Evolutionary conservation across 2,329 filamentous ascomycete genomes (phyloP), one percentile per base, ranked within the genome.

Genomic region (Bertia moriformis): DNA sequence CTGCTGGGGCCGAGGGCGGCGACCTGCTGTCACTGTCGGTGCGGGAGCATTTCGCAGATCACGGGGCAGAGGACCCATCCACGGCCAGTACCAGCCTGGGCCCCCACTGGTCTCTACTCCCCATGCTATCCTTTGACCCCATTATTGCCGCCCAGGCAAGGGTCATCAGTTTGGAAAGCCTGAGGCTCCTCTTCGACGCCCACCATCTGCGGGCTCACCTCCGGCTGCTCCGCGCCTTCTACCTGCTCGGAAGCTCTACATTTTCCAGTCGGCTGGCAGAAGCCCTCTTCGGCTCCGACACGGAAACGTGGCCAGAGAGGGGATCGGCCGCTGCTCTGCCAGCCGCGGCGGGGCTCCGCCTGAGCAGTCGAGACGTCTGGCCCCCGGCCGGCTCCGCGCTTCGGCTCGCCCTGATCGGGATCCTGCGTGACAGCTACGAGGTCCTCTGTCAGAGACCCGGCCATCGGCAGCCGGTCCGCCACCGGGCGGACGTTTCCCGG

Each of bases 331-430:
- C n/a, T n/a, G n/a, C n/a, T n/a, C n/a, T n/a, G n/a, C n/a, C n/a
- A n/a, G n/a, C n/a, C n/a, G n/a, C n/a, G n/a, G n/a, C n/a, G n/a
- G 63, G 73, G 13, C 89, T 93, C 67, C 89, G 91, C 1, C 66
- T 96, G 30, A 80, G 87, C 30, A n/a, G n/a, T n/a, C n/a, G n/a
- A n/a, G n/a, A n/a, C n/a, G n/a, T n/a, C n/a, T n/a, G n/a, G n/a
- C n/a, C n/a, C n/a, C 65, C 96, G 3, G 87, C 87, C 18, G 93
- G 84, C 55, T 95, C 88, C 0, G 91, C 96, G 55, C 62, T 98
- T n/a, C 76, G 87, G 7, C 67, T 96, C 4, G 85, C 85, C 1
- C 66, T 98, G 14, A 93, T 88, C 71, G 87, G 86, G 0, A 71
- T 96, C 1, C 62, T 96, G 4, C 70, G 72, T 2, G 88, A 95